Conservation (phyloP, 257 asterid species). For the Solanum pinnatisectum region DNA sequence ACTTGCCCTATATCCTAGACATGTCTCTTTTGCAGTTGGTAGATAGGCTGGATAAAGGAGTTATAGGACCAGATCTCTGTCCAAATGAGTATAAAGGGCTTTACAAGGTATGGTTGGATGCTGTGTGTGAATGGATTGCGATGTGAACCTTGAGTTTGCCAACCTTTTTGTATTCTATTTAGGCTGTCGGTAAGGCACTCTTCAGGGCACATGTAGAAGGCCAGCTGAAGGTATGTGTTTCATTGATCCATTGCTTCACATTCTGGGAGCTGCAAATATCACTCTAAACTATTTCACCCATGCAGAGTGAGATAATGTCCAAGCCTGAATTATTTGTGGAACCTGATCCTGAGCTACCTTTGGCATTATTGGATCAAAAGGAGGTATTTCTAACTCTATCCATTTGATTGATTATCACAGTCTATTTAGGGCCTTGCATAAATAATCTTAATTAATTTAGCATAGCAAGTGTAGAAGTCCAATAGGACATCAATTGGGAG, state of each 20-base stretch:
- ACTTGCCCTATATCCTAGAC: not conserved
- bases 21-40: slow-evolving; percentile 52
- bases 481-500: not conserved
- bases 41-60: slow-evolving; percentile 79
- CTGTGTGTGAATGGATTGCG: slow-evolving; percentile 5
- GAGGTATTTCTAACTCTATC: slow-evolving; percentile 35
- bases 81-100: slow-evolving; percentile 84
- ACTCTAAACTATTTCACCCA: slow-evolving; percentile 14
- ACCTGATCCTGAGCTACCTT: slow-evolving; percentile 92
- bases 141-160: slow-evolving; percentile 5
- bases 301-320: slow-evolving; percentile 85
- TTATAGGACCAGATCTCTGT: slow-evolving; percentile 47
- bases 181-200: slow-evolving; percentile 96
- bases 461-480: not conserved
- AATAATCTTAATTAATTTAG: not conserved
- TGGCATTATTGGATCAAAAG: slow-evolving; percentile 81
- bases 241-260: slow-evolving; percentile 8
- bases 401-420: not conserved
- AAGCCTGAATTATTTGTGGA: slow-evolving; percentile 85
- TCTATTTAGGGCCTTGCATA: not conserved
- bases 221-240: slow-evolving; percentile 63
- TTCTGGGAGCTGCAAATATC: slow-evolving; percentile 7
- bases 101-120: slow-evolving; percentile 57
- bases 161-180: slow-evolving; percentile 18
- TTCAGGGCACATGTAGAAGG: slow-evolving; percentile 97